Base-by-base conservation (phyloP, 441 rosid genomes). In the Populus hybrid region DNA sequence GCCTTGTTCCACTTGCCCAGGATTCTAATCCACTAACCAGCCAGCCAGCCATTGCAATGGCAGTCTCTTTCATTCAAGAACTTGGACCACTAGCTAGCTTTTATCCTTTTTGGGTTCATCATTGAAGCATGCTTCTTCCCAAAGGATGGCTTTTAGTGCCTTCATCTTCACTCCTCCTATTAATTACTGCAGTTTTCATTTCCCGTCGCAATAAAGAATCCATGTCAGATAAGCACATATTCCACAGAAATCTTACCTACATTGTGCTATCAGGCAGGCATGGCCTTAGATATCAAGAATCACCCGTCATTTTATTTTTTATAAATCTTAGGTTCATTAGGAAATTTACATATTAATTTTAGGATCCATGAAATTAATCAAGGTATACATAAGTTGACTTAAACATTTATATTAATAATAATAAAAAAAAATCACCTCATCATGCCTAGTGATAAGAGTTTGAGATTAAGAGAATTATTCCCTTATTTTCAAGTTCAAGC, bases 81-180 rank as follows among this genome's bases (percentile, higher is more conserved):
- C 71, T 82, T 57, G 67, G 78, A 67, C 78, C 77, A 69, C 32
- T 30, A 30, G 32, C 64, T 76, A 30, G 79, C 72, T 30, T 71
- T 73, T 73, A 76, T 80, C 69, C 54, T 35, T 78, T 40, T 21
- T 12, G 74, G 66, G 70, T 72, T 42, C 73, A 74, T 74, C 8
- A 78, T 76, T 73, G 79, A 82, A 73, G 75, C 79, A 82, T 78
- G 76, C 82, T 78, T 82, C 79, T 76, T 69, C 81, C 70, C 38
- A n/a, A 78, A 82, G 85, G 75, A 2, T 80, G 73, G 78, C 38
- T 30, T 30, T 77, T 38, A 74, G 78, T 83, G 85, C 75, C 83
- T 85, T 81, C 65, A 78, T 74, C 65, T 77, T 79, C 78, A 81
- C 86, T 83, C 77, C 34, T 76, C 72, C 54, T 70, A 30, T 30